phyloP scores from a whole-genome alignment of 2,329 filamentous ascomycete species.

The Fonsecaea monophora region DNA sequence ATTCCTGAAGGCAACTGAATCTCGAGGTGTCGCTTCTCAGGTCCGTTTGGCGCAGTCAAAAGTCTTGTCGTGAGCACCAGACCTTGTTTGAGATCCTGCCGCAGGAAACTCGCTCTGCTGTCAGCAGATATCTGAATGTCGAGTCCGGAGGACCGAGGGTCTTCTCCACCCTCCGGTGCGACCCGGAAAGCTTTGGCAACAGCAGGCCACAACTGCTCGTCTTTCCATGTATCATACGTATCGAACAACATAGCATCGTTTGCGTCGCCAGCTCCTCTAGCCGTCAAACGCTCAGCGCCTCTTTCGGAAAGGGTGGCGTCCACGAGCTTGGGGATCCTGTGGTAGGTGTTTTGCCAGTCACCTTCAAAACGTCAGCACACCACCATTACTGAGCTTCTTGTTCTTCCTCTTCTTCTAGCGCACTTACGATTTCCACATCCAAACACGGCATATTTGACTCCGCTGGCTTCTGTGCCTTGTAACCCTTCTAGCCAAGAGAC shows the following conservation, averaged over 20 bases:
- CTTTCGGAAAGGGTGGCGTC: constrained; percentile 58
- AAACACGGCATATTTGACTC: constrained; percentile 71
- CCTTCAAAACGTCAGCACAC: constrained; percentile 14
- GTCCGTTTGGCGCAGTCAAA: constrained; percentile 55
- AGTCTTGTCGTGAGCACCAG: constrained; percentile 48
- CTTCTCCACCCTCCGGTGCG: too few species aligned
- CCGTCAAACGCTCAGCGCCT: constrained; percentile 53
- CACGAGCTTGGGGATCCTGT: constrained; percentile 68
- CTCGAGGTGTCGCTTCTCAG: constrained; percentile 68
- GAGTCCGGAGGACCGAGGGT: too few species aligned
- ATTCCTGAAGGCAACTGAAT: constrained; percentile 67
- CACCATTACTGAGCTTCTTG: too few species aligned
- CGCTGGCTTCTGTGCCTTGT: constrained; percentile 59
- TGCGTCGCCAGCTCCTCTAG: too few species aligned
- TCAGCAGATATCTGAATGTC: too few species aligned
- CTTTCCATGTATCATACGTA: too few species aligned
- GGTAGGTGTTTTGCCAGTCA: constrained; percentile 65
- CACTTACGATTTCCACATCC: constrained; percentile 64
- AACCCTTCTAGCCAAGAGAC: constrained; percentile 69
- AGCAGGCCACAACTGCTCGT: too few species aligned
- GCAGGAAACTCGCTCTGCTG: too few species aligned
- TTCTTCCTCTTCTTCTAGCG: too few species aligned
- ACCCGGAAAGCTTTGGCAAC: too few species aligned
- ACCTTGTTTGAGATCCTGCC: constrained; percentile 54
- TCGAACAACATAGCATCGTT: too few species aligned